Conservation (phyloP, 208 protist species). For the Crithidia sp. region DNA sequence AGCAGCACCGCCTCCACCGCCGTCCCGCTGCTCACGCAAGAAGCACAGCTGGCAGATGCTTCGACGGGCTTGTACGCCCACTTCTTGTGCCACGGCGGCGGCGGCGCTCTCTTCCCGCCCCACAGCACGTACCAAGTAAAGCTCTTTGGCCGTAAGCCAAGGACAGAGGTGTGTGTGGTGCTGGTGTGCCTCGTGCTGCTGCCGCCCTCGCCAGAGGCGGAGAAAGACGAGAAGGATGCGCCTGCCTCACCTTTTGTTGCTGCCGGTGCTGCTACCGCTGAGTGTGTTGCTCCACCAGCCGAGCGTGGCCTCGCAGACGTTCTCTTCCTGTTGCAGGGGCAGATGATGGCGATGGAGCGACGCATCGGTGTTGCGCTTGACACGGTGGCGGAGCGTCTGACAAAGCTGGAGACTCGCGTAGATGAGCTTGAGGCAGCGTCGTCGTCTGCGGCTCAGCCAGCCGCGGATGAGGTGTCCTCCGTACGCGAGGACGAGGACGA, state of each 20-base stretch:
- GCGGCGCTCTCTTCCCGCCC: constrained; percentile 14
- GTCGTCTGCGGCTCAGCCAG: neutral
- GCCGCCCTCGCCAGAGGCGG: neutral
- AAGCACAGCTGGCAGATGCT: constrained; percentile 22
- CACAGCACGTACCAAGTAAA: constrained; percentile 23
- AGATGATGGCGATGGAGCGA: constrained; percentile 17
- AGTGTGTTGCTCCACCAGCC: neutral
- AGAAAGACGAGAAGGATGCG: neutral
- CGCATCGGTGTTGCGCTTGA: constrained; percentile 9
- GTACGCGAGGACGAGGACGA: neutral
- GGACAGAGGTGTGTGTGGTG: constrained; percentile 3
- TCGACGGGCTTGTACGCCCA: constrained; percentile 7
- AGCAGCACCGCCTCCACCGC: neutral
- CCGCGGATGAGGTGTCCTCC: neutral
- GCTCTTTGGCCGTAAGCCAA: constrained; percentile 19
- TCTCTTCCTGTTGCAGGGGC: constrained; percentile 7
- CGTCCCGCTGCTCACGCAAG: constrained; percentile 28
- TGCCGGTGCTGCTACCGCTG: too few relatives aligned
- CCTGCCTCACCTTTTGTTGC: neutral
- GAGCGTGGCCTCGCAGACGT: neutral
- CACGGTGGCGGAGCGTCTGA: neutral
- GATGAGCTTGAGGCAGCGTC: neutral
- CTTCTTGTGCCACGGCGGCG: constrained; percentile 27
- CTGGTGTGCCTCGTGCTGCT: constrained; percentile 9
- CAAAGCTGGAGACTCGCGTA: constrained; percentile 7